Evolutionary conservation across 345 rosid genomes (phyloP), one percentile per base, ranked within the genome.

Genomic region (Laguncularia racemosa): DNA sequence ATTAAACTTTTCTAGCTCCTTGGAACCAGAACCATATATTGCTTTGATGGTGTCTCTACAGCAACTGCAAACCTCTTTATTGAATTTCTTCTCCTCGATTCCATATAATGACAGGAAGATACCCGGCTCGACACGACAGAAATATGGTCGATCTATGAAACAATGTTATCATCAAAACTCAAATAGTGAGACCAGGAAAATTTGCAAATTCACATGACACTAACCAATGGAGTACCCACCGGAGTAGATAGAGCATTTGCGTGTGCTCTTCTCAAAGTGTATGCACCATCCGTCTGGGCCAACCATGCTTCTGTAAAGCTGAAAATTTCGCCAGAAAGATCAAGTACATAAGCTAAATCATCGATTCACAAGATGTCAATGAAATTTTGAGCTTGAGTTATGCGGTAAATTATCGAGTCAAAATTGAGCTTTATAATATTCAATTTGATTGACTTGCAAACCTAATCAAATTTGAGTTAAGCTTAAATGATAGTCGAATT

Each of bases 261-360:
- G 92, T 56, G 98, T 77, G 77, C 38, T 64, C 70, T 88, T 85
- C 50, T 85, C 72, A 51, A 74, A 91, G 71, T 91, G 77, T 16
- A 81, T 55, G 54, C 98, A 91, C 95, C 96, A 85, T 23, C 96
- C 96, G 73, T 91, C 96, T 0, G 84, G 53, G 15, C 96, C 96
- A 15, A 75, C 58, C 63, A 84, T 67, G 76, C 86, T 84, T 66
- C 60, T 77, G 57, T 88, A 91, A 44, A 75, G 76, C 91, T 91
- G 71, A 60, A 48, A 52, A 15, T 8, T 19, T 50, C 8, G 17
- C 16, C 12, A 59, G 16, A 8, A 49, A 58, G 58, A 1, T 38
- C 21, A 26, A 56, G 18, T 44, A 16, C 40, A 33, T 33, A 33
- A 33, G 40, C 40, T 4, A 33, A 4, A 33, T 33, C 40, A 33